phyloP scores from a whole-genome alignment of 306 rosid species.

The Vigna radiata region DNA sequence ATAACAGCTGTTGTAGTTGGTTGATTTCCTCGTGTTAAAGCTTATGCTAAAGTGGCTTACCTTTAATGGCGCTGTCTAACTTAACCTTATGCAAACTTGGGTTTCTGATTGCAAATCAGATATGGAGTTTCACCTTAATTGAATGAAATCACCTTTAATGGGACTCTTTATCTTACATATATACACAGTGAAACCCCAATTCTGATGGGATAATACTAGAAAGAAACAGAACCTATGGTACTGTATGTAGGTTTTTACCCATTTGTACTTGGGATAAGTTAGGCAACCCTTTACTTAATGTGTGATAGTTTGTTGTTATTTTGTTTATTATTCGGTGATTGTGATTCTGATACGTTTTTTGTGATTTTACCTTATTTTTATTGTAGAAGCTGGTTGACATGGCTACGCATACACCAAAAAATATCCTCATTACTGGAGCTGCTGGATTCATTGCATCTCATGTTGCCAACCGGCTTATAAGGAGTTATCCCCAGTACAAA shows the following conservation, averaged over 20 bases:
- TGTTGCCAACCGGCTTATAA: slow-evolving; percentile 87
- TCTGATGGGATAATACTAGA: too few species aligned
- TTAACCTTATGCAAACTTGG: too few species aligned
- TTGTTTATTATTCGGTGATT: background rate
- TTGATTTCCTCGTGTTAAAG: slow-evolving; percentile 12
- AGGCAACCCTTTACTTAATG: background rate
- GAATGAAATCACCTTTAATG: too few species aligned
- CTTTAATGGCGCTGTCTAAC: background rate
- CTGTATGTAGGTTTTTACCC: background rate
- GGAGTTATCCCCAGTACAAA: slow-evolving; percentile 76
- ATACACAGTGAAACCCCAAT: too few species aligned
- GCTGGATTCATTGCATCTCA: slow-evolving; percentile 97
- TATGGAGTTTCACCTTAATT: too few species aligned
- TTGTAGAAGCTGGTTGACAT: slow-evolving; percentile 56
- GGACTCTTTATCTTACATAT: too few species aligned
- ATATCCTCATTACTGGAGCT: slow-evolving; percentile 91
- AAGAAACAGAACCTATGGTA: too few species aligned
- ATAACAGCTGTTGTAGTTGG: background rate
- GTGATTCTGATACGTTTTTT: slow-evolving; percentile 15
- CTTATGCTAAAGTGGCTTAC: background rate
- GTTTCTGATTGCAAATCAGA: too few species aligned
- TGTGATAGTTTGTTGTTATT: background rate
- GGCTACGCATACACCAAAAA: slow-evolving; percentile 83
- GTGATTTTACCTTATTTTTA: slow-evolving; percentile 15
- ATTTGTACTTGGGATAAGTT: background rate